Percentiles rank a stretch among this genome's conserved stretches.
Conservation (phyloP, 169 alveolate genomes). For the Cyclospora cayetanensis region DNA sequence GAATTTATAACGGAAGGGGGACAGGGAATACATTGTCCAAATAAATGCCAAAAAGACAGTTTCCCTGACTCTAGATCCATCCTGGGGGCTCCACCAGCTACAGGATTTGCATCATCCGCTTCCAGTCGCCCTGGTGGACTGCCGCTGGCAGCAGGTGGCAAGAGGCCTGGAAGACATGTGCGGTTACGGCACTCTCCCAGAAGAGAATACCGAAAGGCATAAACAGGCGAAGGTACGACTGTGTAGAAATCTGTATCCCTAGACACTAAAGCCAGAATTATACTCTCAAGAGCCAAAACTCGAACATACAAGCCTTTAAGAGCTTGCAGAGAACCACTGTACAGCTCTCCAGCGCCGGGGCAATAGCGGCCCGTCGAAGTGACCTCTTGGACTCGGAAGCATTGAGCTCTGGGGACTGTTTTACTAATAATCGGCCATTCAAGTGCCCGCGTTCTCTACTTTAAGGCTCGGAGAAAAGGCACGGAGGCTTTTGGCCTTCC, state of each 20-base stretch:
- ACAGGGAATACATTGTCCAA: background rate
- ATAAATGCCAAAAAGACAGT: background rate
- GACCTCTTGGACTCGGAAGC: too few relatives aligned
- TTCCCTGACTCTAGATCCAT: background rate
- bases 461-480: too few relatives aligned
- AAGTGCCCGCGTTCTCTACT: too few relatives aligned
- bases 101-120: slow-evolving; percentile 18
- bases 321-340: too few relatives aligned
- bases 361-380: too few relatives aligned
- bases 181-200: background rate
- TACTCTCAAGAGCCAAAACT: too few relatives aligned
- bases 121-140: slow-evolving; percentile 10
- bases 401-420: too few relatives aligned
- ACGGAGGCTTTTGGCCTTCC: too few relatives aligned
- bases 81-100: slow-evolving; percentile 4
- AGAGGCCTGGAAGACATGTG: slow-evolving; percentile 3
- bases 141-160: background rate
- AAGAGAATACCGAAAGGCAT: background rate
- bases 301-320: too few relatives aligned
- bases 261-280: background rate
- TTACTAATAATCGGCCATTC: too few relatives aligned
- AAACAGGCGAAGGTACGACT: background rate
- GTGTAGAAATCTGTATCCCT: background rate
- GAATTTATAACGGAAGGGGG: slow-evolving; percentile 20
- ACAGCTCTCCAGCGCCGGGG: too few relatives aligned